phyloP scores from a whole-genome alignment of 352 stramenopile genomes.

The Globisporangium echinulatum region DNA sequence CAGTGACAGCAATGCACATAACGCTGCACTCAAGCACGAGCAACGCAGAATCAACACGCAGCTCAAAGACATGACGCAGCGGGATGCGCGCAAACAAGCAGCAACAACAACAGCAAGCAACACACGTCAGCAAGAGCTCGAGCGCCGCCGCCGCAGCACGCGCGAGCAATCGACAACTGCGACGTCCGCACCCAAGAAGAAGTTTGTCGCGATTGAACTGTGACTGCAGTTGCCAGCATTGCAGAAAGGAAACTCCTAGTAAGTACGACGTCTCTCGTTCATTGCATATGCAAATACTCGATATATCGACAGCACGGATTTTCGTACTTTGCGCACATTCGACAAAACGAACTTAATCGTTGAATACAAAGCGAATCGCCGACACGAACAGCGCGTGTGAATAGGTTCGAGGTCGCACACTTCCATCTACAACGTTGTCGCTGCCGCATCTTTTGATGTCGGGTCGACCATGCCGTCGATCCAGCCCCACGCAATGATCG shows the following conservation, averaged over 20 bases:
- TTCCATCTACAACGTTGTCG: neutral
- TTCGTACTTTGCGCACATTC: too few relatives aligned
- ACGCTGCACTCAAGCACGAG: conserved; percentile 30
- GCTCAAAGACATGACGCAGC: conserved; percentile 28
- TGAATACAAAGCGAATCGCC: too few relatives aligned
- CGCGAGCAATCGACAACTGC: neutral
- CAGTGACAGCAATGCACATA: neutral
- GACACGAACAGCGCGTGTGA: too few relatives aligned
- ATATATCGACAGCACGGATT: too few relatives aligned
- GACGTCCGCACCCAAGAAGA: neutral
- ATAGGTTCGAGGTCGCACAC: too few relatives aligned
- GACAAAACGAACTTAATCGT: too few relatives aligned
- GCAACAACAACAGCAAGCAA: too few relatives aligned
- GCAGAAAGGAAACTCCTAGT: too few relatives aligned
- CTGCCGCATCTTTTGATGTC: neutral
- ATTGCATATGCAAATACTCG: too few relatives aligned
- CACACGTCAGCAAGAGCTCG: conserved; percentile 2
- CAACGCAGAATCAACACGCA: conserved; percentile 49
- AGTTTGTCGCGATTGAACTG: conserved; percentile 14
- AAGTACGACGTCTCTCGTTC: too few relatives aligned
- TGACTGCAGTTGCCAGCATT: neutral
- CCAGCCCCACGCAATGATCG: conserved; percentile 92
- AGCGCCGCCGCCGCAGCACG: conserved; percentile 8
- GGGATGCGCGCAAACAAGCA: conserved; percentile 11
- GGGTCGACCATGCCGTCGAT: conserved; percentile 62